Conservation (phyloP, 2,329 filamentous ascomycete genomes). For the Hymenoscyphus albidus region DNA sequence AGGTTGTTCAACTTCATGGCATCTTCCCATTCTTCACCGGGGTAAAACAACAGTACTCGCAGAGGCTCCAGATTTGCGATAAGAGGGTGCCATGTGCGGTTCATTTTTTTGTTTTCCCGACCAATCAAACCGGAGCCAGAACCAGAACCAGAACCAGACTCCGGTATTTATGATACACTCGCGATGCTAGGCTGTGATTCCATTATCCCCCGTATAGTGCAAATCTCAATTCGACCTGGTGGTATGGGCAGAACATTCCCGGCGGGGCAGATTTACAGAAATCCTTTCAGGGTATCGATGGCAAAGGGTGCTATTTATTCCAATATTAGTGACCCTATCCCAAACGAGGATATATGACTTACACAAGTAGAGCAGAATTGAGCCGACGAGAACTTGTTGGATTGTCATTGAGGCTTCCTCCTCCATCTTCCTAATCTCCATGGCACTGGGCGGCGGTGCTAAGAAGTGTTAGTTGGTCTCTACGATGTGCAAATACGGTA, state of each 20-base stretch:
- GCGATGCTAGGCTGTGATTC: not conserved
- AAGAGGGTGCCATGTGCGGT: not conserved
- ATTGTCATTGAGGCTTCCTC: conserved; percentile 63
- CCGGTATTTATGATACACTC: not conserved
- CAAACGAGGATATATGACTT: conserved; percentile 36
- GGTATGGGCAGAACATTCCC: conserved; percentile 3
- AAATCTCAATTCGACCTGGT: not conserved
- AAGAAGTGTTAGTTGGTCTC: conserved; percentile 11
- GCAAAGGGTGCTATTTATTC: conserved; percentile 45
- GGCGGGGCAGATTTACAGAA: conserved; percentile 38
- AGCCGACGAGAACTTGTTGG: conserved; percentile 62
- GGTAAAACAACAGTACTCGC: not conserved
- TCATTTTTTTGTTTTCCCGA: not conserved
- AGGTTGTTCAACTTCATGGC: not conserved
- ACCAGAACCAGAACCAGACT: not conserved
- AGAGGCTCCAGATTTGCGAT: not conserved
- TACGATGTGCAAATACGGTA: not conserved
- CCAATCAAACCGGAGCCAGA: not conserved
- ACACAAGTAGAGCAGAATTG: conserved; percentile 74
- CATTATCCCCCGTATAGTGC: conserved; percentile 1
- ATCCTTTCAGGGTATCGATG: conserved; percentile 50
- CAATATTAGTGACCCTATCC: conserved; percentile 10
- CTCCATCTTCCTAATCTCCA: conserved; percentile 69
- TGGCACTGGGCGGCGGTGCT: conserved; percentile 62
- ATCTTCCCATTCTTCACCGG: not conserved